Evolutionary conservation across 495 filamentous ascomycete species (phyloP), one percentile per base, ranked within the genome.

Genomic region (Hyaloscypha variabilis): DNA sequence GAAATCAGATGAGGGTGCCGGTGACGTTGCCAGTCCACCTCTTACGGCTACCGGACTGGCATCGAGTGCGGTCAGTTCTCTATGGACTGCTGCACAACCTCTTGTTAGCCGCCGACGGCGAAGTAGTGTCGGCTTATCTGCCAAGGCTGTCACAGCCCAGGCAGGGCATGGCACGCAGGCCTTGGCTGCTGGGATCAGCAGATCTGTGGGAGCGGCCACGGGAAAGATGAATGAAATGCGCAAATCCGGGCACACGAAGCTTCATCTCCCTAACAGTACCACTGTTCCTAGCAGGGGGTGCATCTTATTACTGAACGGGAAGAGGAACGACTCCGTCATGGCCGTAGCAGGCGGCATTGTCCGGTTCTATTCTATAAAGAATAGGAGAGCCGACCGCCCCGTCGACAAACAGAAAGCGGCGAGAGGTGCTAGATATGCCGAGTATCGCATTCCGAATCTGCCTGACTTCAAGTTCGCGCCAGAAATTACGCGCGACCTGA

Each of bases 211-310:
- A 46, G 92, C 90, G 62, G 91, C 91, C 4, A 90, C 89, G 29
- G 91, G 85, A 31, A 91, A 89, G 13, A 88, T 94, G 63, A 89
- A 85, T 66, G 90, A 90, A 46, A 80, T 97, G 46, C 88, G 92
- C 42, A 91, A 95, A 72, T 87, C 87, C 1, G 91, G 91, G 10
- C 92, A 95, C 71, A 95, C 94, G 71, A 88, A 91, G 51, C 82
- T 98, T 10, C 86, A 91, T 64, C 78, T 97, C 26, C 86, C 91
- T 24, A 81, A 79, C 21, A 81, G 87, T 56, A 68, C 72, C 23
- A 72, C 73, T 17, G 59, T 63, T 62, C 77, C 80, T 6, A 77
- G 74, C 5, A 76, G 79, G 28, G 82, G 82, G n/a, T 90, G 84
- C 62, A 80, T 87, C 34, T 73, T 76, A 46, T 85, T 88, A 78